Base-by-base conservation (phyloP, 2,329 filamentous ascomycete genomes). In the Pseudogymnoascus sp. region DNA sequence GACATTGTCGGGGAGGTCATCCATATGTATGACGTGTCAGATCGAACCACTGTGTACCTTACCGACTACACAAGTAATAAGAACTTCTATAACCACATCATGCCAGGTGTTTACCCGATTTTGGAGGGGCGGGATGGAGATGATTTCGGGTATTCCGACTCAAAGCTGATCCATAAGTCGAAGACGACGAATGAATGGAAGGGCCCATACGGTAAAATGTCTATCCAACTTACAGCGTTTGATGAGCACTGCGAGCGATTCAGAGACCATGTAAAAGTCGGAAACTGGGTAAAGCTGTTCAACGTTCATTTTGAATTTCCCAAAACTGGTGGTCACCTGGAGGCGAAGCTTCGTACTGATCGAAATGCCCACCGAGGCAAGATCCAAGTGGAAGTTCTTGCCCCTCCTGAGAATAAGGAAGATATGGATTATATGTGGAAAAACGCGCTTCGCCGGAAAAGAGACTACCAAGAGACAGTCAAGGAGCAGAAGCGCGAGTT, bases 31-130 rank as follows among this genome's bases (percentile, higher is more conserved):
- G 71, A 75, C 12, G 72, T 69, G 26, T 73, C 75, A 40, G 78
- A 74, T 36, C 82, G 75, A 64, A 75, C 83, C 11, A 83, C 85
- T 4, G 67, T 96, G 0, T 92, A 92, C 78, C 77, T 96, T 16
- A 89, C 90, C 0, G 93, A 97, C 74, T 96, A 93, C 73, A 96
- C 91, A 0, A 77, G 83, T 61, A 91, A 97, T 70, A 71, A 78
- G 0, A 65, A 70, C 0, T 86, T 97, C 64, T 87, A 81, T 67
- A 68, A 67, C 67, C 74, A 77, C 60, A 69, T 71, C 29, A 57
- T 57, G 12, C 51, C 51, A 34, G 51, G 51, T 18, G 51, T 57
- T 12, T 12, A 34, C n/a, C 51, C 59, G 7, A 61, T 39, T 61
- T 10, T 74, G 70, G 64, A 71, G 72, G 23, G 69, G 66, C 18